A percentile compares a stretch with the other conserved stretches of the same genome.
Evolutionary conservation across 2,329 filamentous ascomycete genomes (phyloP).

Genomic region (Knoxdaviesia capensis): DNA sequence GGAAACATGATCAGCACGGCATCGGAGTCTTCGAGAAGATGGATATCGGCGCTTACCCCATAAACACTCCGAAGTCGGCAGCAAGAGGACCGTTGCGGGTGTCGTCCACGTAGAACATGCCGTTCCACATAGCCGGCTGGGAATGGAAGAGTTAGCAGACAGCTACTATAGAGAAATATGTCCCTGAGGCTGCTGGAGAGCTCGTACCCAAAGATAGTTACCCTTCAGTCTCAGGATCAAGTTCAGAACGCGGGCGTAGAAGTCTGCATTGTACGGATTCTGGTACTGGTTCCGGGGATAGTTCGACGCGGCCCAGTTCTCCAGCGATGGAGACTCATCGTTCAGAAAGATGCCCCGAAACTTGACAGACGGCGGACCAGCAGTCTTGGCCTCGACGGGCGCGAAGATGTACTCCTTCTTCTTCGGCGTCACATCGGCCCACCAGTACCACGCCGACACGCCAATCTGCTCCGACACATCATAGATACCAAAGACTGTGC

Average conservation of each 20-base stretch:
- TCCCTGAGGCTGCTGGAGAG: too few relatives aligned
- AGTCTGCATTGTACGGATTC: conserved; percentile 26
- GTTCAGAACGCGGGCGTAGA: conserved; percentile 44
- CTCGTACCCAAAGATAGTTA: conserved; percentile 37
- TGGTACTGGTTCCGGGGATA: conserved; percentile 14
- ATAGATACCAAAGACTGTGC: conserved; percentile 37
- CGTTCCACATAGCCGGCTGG: conserved; percentile 36
- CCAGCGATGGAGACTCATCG: conserved; percentile 36
- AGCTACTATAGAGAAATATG: too few relatives aligned
- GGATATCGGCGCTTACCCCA: conserved; percentile 10
- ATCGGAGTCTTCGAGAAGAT: too few relatives aligned
- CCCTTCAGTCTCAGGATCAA: conserved; percentile 35
- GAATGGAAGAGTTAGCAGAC: too few relatives aligned
- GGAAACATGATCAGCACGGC: too few relatives aligned
- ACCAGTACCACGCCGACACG: conserved; percentile 20
- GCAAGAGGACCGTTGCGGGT: conserved; percentile 34
- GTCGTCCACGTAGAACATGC: conserved; percentile 43
- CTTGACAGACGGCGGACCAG: conserved; percentile 33
- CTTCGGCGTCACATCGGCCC: conserved; percentile 33
- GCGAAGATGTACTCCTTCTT: conserved; percentile 28
- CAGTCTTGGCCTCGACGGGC: conserved; percentile 21
- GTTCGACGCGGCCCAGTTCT: conserved; percentile 22
- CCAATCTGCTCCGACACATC: conserved; percentile 40
- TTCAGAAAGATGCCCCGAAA: conserved; percentile 44
- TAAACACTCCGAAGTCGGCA: conserved; percentile 41